Base-by-base conservation (phyloP, 164 flowering plant genomes). In the Piper longum region DNA sequence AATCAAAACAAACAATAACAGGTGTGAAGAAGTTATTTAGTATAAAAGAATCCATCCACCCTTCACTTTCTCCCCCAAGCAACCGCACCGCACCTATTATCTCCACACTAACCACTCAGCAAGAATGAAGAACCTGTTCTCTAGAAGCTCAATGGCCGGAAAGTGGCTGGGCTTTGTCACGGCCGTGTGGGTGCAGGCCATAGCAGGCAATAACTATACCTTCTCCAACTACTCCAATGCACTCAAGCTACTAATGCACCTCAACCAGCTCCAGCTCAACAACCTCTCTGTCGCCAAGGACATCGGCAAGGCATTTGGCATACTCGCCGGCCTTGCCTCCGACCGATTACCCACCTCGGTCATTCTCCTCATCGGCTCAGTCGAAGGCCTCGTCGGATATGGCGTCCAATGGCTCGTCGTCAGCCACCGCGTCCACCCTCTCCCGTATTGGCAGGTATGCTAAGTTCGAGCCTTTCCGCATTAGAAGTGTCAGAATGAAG, bases 121-220 rank as follows among this genome's bases (percentile, higher is more conserved):
- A 16, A 9, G n/a, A 54, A 9, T 17, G n/a, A 5, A 8, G 11
- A 9, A 51, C 16, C 16, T 51, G 54, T 16, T 51, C 54, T 51
- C 54, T 51, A 9, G 54, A 51, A 8, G 54, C 54, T 51, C 54
- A 26, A 26, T 48, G 1, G 41, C 64, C 6, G 56, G 75, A 16
- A 88, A 88, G 78, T 88, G 92, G 96, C 71, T 88, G 11, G 96
- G 92, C 0, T 81, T 88, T 54, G 96, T 88, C 4, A 79, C 92
- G 7, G 96, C 96, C n/a, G 78, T 88, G 0, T 88, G 96, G 96
- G 89, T 88, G 12, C 92, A 88, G 66, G 70, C 86, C 18, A 82
- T 88, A 19, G 83, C 92, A 54, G 96, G 96, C 72, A 88, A 88
- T 80, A 88, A 88, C 64, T 26, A 26, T 2, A 26, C 36, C 36